Base-by-base conservation (phyloP, 139 green algal species). In the Ettlia oleoabundans region DNA sequence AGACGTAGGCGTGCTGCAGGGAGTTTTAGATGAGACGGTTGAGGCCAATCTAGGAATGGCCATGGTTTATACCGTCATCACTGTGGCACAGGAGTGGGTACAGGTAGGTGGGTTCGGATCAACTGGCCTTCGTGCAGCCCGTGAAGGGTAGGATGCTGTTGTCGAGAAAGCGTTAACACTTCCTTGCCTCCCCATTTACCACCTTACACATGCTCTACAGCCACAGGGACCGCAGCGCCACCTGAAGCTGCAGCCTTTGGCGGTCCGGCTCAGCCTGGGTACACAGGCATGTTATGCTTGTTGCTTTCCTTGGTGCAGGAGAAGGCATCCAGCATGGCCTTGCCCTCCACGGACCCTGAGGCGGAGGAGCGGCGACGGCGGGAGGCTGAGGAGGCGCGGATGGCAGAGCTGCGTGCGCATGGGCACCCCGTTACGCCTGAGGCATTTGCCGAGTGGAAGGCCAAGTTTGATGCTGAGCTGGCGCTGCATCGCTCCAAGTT, bases 371-470 rank as follows among this genome's bases (percentile, higher is more conserved):
- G 80, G 84, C 83, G 81, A 61, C 84, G 82, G 22, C 66, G 80
- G 13, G 93, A 91, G 37, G 94, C 88, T 35, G 92, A 94, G 71
- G 94, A 97, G 84, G 77, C 58, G 19, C 88, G 87, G 58, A 82
- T 93, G 3, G 84, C 88, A 21, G 94, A 91, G 69, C 72, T 89
- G 4, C 90, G 95, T 0, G 79, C 86, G 1, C 89, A 93, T 33
- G 95, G 95, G 55, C 93, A 86, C 0, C 86, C 84, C 19, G 94
- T 98, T 43, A 97, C 94, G 32, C 47, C 86, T 3, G 93, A 94
- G 76, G 89, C 81, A 19, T 98, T 98, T 65, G 66, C 66, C 4
- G 84, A 72, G 3, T 98, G 95, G 94, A 91, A 93, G 87, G 73
- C 84, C 9, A 38, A 38, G 15, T 94, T 88, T n/a, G 76, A 66